Conservation (phyloP, 768 basidiomycete genomes). For the Kwoniella bestiolae region DNA sequence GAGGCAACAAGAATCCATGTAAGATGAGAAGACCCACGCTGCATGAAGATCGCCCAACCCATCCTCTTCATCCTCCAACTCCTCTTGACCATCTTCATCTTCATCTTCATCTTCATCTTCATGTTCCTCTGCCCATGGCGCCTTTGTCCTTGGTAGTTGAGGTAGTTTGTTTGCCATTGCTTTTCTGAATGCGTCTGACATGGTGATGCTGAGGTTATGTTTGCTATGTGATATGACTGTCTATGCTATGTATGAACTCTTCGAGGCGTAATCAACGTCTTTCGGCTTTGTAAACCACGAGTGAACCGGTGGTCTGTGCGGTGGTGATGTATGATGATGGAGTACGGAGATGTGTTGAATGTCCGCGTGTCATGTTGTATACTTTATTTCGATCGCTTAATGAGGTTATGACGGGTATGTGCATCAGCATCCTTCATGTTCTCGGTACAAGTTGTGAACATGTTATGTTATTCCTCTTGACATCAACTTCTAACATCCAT, state of each 20-base stretch:
- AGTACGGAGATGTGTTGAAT: background rate
- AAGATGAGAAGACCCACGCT: constrained; percentile 14
- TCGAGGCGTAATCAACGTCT: no score
- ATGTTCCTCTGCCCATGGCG: constrained; percentile 59
- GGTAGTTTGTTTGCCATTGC: constrained; percentile 51
- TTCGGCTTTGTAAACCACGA: background rate
- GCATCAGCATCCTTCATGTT: background rate
- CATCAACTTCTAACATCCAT: background rate
- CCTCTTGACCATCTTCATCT: constrained; percentile 69
- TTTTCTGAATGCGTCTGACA: constrained; percentile 54
- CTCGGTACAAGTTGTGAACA: background rate
- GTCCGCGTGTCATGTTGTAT: no score
- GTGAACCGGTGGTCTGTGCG: background rate
- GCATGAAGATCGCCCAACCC: constrained; percentile 64
- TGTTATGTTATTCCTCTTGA: background rate
- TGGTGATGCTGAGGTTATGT: constrained; percentile 7
- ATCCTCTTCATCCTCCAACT: constrained; percentile 76
- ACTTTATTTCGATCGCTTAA: background rate
- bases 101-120: constrained; percentile 71
- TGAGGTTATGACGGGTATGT: constrained; percentile 4
- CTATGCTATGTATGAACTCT: no score
- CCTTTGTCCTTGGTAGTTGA: constrained; percentile 45
- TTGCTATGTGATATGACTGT: no score
- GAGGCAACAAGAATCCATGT: background rate
- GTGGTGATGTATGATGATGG: background rate